Evolutionary conservation across 2,329 filamentous ascomycete genomes (phyloP).

Genomic region (Rutstroemia sydowiana): DNA sequence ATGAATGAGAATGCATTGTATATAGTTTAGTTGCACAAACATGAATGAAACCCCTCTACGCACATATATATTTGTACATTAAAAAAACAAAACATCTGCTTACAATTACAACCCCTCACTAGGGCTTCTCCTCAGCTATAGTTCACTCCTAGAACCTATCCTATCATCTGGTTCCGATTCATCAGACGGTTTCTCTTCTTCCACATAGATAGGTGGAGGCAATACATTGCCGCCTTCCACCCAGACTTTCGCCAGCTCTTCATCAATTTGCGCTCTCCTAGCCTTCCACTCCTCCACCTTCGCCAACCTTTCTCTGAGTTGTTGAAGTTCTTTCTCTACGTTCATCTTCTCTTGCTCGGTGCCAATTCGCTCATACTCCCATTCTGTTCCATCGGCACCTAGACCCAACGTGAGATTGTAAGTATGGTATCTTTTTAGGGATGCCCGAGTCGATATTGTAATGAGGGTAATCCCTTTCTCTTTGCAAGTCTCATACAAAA

Average conservation of each 20-base stretch:
- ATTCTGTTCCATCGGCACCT: constrained; percentile 74
- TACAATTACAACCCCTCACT: background rate
- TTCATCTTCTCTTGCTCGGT: constrained; percentile 89
- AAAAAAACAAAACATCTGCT: too few relatives aligned
- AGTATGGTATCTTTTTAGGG: constrained; percentile 90
- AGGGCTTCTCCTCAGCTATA: background rate
- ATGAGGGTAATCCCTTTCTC: constrained; percentile 90
- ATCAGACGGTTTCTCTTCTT: background rate
- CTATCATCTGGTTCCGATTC: background rate
- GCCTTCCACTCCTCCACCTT: constrained; percentile 81
- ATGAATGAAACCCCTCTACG: too few relatives aligned
- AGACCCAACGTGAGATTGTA: constrained; percentile 81
- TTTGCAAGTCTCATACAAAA: constrained; percentile 90
- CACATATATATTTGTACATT: too few relatives aligned
- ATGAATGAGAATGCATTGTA: too few relatives aligned
- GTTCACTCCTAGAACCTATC: background rate
- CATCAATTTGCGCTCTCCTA: constrained; percentile 72
- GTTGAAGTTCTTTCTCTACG: constrained; percentile 83
- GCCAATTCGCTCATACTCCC: constrained; percentile 90
- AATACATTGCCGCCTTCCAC: constrained; percentile 27
- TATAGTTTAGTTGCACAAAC: too few relatives aligned
- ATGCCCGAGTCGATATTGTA: constrained; percentile 90
- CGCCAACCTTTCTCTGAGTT: constrained; percentile 70
- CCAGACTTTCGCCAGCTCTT: constrained; percentile 53
- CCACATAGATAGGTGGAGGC: background rate